Evolutionary conservation across 306 rosid species (phyloP).

Genomic region (Erythrophleum fordii): DNA sequence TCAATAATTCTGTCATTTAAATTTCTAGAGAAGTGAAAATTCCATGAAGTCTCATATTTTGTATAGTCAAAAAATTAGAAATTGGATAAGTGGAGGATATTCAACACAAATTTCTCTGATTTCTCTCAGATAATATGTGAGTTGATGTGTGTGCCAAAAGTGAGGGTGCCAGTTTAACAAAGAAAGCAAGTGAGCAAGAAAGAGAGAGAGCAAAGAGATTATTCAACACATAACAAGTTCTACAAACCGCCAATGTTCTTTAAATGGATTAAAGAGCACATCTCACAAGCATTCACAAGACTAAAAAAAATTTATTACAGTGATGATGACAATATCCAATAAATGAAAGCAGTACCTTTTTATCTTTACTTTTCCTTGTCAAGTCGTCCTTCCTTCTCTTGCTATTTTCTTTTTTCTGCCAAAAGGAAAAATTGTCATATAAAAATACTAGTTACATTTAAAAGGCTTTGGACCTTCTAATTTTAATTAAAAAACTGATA

Average conservation of each 20-base stretch:
- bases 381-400: constrained; percentile 96
- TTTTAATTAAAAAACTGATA: neutral
- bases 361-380: constrained; percentile 82
- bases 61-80: neutral
- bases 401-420: constrained; percentile 94
- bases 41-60: neutral
- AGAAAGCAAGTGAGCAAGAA: constrained; percentile 4
- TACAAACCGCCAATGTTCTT: constrained; percentile 6
- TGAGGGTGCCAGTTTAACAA: neutral
- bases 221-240: constrained; percentile 11
- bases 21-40: neutral
- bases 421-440: constrained; percentile 25
- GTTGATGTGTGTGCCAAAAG: constrained; percentile 6
- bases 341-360: constrained; percentile 63
- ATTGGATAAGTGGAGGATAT: constrained; percentile 8
- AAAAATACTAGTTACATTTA: neutral
- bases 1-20: neutral
- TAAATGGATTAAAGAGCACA: constrained; percentile 6
- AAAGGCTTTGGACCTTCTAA: neutral
- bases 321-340: constrained; percentile 8
- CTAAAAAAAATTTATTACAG: neutral
- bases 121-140: neutral
- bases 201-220: neutral
- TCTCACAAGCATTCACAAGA: neutral
- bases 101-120: constrained; percentile 3